phyloP scores from a whole-genome alignment of 176 grass and related monocot species.

The Aechmea fasciata region DNA sequence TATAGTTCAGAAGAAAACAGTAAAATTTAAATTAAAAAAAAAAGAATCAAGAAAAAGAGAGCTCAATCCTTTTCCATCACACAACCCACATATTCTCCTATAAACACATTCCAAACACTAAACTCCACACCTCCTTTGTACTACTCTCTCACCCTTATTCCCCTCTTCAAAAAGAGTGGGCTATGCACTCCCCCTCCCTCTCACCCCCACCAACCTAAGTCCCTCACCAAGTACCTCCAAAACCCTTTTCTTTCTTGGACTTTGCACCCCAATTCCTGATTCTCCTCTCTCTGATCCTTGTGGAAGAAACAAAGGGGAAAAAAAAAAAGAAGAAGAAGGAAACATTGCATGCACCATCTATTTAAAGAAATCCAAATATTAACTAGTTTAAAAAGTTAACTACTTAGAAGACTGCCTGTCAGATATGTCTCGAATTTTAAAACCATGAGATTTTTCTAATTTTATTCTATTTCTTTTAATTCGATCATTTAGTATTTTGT shows the following conservation, averaged over 20 bases:
- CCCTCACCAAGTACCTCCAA: slow-evolving; percentile 15
- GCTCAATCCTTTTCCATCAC: slow-evolving; percentile 26
- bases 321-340: background rate
- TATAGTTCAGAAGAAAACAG: too few species aligned
- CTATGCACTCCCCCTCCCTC: slow-evolving; percentile 22
- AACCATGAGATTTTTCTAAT: too few species aligned
- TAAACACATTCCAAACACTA: slow-evolving; percentile 60
- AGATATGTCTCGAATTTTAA: too few species aligned
- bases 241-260: slow-evolving; percentile 50
- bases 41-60: background rate
- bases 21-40: too few species aligned
- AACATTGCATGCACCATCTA: slow-evolving; percentile 19
- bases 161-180: slow-evolving; percentile 62
- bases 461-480: too few species aligned
- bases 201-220: slow-evolving; percentile 28
- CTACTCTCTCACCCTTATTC: slow-evolving; percentile 51
- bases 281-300: slow-evolving; percentile 33
- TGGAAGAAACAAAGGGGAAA: too few species aligned
- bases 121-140: slow-evolving; percentile 45
- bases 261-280: slow-evolving; percentile 59
- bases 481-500: too few species aligned
- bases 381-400: too few species aligned
- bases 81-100: slow-evolving; percentile 69
- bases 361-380: too few species aligned
- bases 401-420: too few species aligned